Base-by-base conservation (phyloP, 2,329 filamentous ascomycete genomes). In the Colletotrichum sp. region DNA sequence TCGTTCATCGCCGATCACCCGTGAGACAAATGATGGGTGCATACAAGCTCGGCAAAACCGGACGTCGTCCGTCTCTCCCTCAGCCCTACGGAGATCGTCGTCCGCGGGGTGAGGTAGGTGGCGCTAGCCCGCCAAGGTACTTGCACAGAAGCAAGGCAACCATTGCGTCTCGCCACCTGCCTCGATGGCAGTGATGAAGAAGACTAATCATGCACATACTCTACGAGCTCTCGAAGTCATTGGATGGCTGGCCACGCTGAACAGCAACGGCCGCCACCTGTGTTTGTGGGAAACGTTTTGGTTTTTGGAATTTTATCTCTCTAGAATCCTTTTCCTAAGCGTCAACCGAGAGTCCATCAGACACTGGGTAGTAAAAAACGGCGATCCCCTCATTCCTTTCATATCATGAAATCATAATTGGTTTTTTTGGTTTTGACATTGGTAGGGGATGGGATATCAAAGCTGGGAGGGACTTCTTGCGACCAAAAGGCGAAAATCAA, bases 341-440 rank as follows among this genome's bases (percentile, higher is more conserved):
- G 22, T 39, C 5, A 39, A 36, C 15, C 22, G 32, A 44, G n/a
- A 48, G 44, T n/a, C n/a, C 22, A 34, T 44, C n/a, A 26, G 34
- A 48, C 26, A 65, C 13, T 52, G 8, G 32, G 36, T 36, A 28
- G 22, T 39, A 22, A n/a, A 16, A 62, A 48, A n/a, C 18, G 39
- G 22, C 8, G 48, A n/a, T 32, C 52, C 26, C n/a, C 60, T 34
- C 13, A 24, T 68, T 60, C 69, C 57, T 55, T 72, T 73, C 70
- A 48, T 75, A 73, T 75, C 73, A 52, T 73, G 70, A 73, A 75
- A 75, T 75, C 70, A 68, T 75, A 59, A 73, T 32, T 68, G 13
- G 52, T 59, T 60, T 68, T 52, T 30, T 59, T 59, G 24, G 55
- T 10, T 72, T 28, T 64, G 64, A 57, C 63, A 57, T 64, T 57